Evolutionary conservation across 495 filamentous ascomycete genomes (phyloP).

Genomic region (Pyronema domesticum): DNA sequence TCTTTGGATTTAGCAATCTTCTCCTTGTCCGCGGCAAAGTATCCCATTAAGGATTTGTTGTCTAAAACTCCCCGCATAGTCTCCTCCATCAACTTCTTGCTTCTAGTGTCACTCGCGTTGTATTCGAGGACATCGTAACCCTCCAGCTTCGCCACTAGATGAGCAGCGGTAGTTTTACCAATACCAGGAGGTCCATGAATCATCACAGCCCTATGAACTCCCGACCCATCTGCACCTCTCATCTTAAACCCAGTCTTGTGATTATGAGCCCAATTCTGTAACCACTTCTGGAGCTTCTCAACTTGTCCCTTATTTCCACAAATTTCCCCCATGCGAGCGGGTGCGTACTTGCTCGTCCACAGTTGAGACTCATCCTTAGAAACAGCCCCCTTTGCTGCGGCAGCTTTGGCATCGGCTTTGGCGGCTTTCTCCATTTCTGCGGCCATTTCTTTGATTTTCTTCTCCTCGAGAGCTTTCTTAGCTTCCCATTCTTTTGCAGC

Average conservation of each 20-base stretch:
- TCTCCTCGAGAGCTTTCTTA: slow-evolving; percentile 64
- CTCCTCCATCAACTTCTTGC: slow-evolving; percentile 86
- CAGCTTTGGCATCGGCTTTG: slow-evolving; percentile 33
- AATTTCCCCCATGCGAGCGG: slow-evolving; percentile 63
- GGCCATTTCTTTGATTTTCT: slow-evolving; percentile 57
- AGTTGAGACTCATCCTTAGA: slow-evolving; percentile 44
- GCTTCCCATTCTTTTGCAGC: slow-evolving; percentile 68
- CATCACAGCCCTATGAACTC: slow-evolving; percentile 64
- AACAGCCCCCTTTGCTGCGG: slow-evolving; percentile 19
- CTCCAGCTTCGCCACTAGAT: slow-evolving; percentile 79
- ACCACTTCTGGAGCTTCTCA: slow-evolving; percentile 75
- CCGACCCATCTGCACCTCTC: slow-evolving; percentile 64
- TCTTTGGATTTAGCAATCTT: slow-evolving; percentile 65
- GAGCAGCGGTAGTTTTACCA: slow-evolving; percentile 93
- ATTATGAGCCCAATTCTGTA: slow-evolving; percentile 60
- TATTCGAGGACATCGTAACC: slow-evolving; percentile 87
- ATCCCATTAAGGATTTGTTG: slow-evolving; percentile 82
- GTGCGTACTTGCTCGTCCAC: slow-evolving; percentile 95
- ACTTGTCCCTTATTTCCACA: slow-evolving; percentile 88
- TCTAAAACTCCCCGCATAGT: slow-evolving; percentile 75
- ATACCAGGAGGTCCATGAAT: slow-evolving; percentile 91
- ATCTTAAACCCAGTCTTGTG: slow-evolving; percentile 59
- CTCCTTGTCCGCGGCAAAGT: slow-evolving; percentile 72
- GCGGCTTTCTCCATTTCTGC: slow-evolving; percentile 61
- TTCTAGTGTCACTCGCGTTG: slow-evolving; percentile 93